Percentiles rank a stretch among this genome's conserved stretches.
These are phyloP conservation scores for Gossypium gossypioides DNA, from an alignment of 441 rosid species.

Conservation along the genomic window DNA sequence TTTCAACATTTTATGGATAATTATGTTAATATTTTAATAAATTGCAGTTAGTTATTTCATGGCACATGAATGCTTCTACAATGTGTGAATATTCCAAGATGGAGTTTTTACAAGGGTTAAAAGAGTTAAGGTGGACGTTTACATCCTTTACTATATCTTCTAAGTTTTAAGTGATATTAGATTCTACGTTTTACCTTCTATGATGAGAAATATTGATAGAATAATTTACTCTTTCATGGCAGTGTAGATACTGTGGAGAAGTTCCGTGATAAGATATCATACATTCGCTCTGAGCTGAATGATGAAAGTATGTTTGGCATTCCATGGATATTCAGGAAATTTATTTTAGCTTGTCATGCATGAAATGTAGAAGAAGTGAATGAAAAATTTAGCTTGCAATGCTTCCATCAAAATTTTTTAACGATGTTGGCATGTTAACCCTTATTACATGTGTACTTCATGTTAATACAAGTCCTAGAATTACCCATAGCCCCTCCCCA, in stretches of 20 bases:
- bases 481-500: too few relatives aligned
- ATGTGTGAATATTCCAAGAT: constrained; percentile 92
- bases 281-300: constrained; percentile 66
- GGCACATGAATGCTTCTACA: constrained; percentile 98
- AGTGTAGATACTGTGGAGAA: constrained; percentile 79
- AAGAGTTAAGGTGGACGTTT: constrained; percentile 54
- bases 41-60: constrained; percentile 83
- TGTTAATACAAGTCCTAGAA: too few relatives aligned
- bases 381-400: too few relatives aligned
- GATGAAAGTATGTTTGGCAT: constrained; percentile 62
- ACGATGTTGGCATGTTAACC: too few relatives aligned
- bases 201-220: constrained; percentile 3
- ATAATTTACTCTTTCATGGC: constrained; percentile 28
- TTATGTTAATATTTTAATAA: constrained; percentile 2
- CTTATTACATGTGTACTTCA: too few relatives aligned
- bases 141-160: background rate
- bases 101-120: constrained; percentile 74
- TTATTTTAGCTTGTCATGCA: background rate
- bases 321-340: background rate
- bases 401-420: too few relatives aligned
- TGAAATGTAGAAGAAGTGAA: background rate
- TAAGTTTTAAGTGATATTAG: background rate
- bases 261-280: constrained; percentile 56
- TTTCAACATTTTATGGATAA: background rate
- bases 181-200: constrained; percentile 2